Base-by-base conservation (phyloP, 1,139 yeast species). In the Yamadazyma triangularis region DNA sequence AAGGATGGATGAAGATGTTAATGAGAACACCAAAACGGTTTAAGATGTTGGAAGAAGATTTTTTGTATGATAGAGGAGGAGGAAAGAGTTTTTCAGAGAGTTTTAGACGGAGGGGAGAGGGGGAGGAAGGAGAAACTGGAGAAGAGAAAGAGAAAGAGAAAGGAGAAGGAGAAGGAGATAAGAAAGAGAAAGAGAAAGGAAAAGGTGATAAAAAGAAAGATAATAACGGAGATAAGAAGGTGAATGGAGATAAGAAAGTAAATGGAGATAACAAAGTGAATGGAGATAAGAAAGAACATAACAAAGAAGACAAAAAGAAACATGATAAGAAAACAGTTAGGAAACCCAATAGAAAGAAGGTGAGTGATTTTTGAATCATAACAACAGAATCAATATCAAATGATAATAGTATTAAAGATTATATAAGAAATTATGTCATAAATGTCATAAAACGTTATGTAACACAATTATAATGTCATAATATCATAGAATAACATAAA, bases 1-100 rank as follows among this genome's bases (percentile, higher is more conserved):
- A 89, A 61, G 95, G 95, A 0, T 89, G 96, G 96, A 81, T 83
- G 2, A 61, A 83, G 37, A 82, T 84, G 81, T 53, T 88, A 21
- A 69, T 73, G 29, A 74, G 73, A 42, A 74, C 79, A 27, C 88
- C 93, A 1, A 60, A 68, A 31, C 62, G 84, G 36, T 79, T 70
- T 39, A 70, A 70, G 40, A 38, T 74, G 5, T 51, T 84, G 34
- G 94, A 84, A 45, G 84, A 79, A 33, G 71, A 72, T 42, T 79
- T 63, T 63, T 70, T 77, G 34, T 64, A 55, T 33, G 49, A 42
- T 75, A 79, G 27, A 88, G 93, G 1, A 60, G 68, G 31, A 63
- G 84, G 36, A 79, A 70, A 39, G 70, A 70, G 40, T 37, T 74
- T 4, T 51, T 84, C 34, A 94, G 84, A 45, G 84, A 79, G 33